phyloP scores from a whole-genome alignment of 768 basidiomycete species.

The Calocera cornea region DNA sequence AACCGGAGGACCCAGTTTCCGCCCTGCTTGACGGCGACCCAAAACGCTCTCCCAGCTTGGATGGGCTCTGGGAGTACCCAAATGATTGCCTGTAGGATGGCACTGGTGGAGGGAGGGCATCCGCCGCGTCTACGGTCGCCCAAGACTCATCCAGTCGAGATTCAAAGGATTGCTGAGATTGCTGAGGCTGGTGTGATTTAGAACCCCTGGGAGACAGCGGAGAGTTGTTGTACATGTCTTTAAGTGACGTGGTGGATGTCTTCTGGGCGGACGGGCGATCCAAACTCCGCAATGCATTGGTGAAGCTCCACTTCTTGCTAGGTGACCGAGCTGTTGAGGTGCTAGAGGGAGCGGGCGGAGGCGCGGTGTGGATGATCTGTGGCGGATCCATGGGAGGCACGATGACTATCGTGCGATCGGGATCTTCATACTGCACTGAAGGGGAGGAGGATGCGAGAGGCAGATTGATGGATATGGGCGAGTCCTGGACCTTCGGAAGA shows the following conservation, averaged over 20 bases:
- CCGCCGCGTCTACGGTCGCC: constrained; percentile 2
- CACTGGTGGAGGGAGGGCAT: not conserved
- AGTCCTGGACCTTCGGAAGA: constrained; percentile 29
- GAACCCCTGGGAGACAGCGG: not conserved
- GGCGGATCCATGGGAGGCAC: not conserved
- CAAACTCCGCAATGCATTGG: constrained; percentile 42
- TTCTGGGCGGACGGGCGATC: constrained; percentile 3
- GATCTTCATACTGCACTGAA: constrained; percentile 29
- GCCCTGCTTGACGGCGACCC: not conserved
- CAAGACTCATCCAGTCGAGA: constrained; percentile 7
- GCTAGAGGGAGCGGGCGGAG: not conserved
- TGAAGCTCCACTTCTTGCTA: constrained; percentile 95
- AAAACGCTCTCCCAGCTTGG: not conserved
- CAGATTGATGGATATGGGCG: constrained; percentile 7
- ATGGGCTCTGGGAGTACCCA: not conserved
- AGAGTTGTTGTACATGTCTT: not conserved
- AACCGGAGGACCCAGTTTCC: constrained; percentile 10
- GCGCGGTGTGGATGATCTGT: not conserved
- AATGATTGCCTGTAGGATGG: not conserved
- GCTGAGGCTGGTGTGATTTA: not conserved
- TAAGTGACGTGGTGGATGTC: not conserved
- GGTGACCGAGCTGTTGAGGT: constrained; percentile 30
- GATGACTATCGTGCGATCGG: constrained; percentile 30
- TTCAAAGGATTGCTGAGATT: not conserved
- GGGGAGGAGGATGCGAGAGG: not conserved